These are phyloP conservation scores for Fusarium goolgardi DNA, from an alignment of 2,329 filamentous ascomycete genomes.

Conservation along the genomic window DNA sequence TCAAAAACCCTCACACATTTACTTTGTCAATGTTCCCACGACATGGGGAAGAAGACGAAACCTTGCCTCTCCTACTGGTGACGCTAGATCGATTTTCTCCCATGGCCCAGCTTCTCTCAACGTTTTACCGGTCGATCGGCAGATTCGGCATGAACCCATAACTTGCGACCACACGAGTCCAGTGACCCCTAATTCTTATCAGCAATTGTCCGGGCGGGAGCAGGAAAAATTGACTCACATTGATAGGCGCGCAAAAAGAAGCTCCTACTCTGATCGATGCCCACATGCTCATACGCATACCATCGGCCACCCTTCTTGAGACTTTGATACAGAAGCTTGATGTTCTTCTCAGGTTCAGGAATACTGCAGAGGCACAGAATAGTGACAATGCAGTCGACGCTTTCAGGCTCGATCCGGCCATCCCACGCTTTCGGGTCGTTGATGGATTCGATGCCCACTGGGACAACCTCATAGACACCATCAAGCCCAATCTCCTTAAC, in stretches of 20 bases:
- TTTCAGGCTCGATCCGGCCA: slow-evolving; percentile 61
- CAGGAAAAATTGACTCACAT: slow-evolving; percentile 54
- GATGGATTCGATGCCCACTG: slow-evolving; percentile 71
- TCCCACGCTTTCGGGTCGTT: slow-evolving; percentile 55
- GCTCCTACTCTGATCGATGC: slow-evolving; percentile 51
- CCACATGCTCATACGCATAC: slow-evolving; percentile 73
- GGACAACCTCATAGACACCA: slow-evolving; percentile 70
- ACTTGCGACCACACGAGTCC: slow-evolving; percentile 65
- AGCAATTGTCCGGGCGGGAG: slow-evolving; percentile 3
- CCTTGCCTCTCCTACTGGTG: slow-evolving; percentile 56
- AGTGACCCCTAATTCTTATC: slow-evolving; percentile 55
- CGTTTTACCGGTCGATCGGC: slow-evolving; percentile 59
- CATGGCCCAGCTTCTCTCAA: slow-evolving; percentile 64
- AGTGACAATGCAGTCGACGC: slow-evolving; percentile 69
- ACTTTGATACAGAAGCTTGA: slow-evolving; percentile 65
- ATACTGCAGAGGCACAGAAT: slow-evolving; percentile 73
- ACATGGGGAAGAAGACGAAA: slow-evolving; percentile 61
- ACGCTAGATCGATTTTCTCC: slow-evolving; percentile 60
- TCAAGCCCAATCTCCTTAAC: slow-evolving; percentile 65
- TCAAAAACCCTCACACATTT: not conserved
- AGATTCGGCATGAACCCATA: slow-evolving; percentile 64
- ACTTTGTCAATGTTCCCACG: slow-evolving; percentile 66
- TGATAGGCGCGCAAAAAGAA: slow-evolving; percentile 61
- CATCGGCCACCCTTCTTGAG: slow-evolving; percentile 71
- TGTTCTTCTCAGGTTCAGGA: slow-evolving; percentile 67